Evolutionary conservation across 2,329 filamentous ascomycete genomes (phyloP), one percentile per base, ranked within the genome.

Genomic region (Monilinia laxa): DNA sequence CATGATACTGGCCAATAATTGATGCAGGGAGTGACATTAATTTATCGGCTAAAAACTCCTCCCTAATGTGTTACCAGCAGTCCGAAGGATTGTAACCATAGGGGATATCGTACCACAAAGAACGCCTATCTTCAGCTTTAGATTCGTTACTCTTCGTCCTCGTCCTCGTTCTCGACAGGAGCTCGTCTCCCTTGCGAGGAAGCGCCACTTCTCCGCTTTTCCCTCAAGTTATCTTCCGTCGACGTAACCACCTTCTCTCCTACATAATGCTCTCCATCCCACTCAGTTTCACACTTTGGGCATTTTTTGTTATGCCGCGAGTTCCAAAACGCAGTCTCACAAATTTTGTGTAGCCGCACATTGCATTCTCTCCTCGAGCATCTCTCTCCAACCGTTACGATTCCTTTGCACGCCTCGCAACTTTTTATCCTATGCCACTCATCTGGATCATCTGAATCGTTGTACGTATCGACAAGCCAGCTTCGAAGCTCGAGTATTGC

Each of bases 381-480:
- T 65, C 93, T 85, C 81, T 93, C 85, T 0, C 93, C 93, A 70
- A 90, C 81, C 0, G 94, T 99, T 52, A 98, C 86, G 69, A 98
- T 90, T 71, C 97, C 93, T 77, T 87, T 90, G 78, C 95, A 99
- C 0, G 91, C 93, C 74, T 90, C 86, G 76, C 95, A 99, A 70
- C 88, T 87, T 79, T 95, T 96, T 76, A 99, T 90, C 69, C 87
- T 87, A 75, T 92, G 85, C 82, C 85, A 87, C 45, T 86, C 86
- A n/a, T 81, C 80, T 0, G 80, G 78, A 1, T 81, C 79, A 12
- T 86, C 86, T 1, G 82, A 84, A 65, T 96, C 91, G 75, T 99
- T 98, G 78, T 97, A 99, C 38, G 90, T 92, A 64, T 91, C 90
- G n/a, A 92, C 80, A 59, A 99, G 83, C 88, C 93, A 98, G 1